Conservation (phyloP, 2,329 filamentous ascomycete genomes). For the Kalaharituber pfeilii region DNA sequence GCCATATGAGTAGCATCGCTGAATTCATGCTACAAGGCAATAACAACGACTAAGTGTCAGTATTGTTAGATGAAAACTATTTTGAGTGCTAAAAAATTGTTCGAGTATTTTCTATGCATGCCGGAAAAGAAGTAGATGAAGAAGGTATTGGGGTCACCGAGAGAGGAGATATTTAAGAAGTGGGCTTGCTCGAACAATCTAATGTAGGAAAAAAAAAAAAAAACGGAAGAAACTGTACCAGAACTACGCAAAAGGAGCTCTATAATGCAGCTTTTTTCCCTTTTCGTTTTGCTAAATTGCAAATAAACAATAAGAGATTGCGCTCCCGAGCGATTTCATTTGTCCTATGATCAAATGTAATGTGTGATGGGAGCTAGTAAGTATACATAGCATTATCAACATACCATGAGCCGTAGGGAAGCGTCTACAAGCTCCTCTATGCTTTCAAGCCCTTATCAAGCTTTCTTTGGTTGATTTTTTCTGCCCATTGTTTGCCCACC, state of each 20-base stretch:
- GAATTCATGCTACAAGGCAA: no score
- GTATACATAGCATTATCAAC: neutral
- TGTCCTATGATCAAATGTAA: neutral
- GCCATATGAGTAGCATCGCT: no score
- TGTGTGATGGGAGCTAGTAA: neutral
- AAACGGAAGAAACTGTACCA: neutral
- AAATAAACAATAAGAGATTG: neutral
- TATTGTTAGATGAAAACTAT: no score
- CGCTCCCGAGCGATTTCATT: neutral
- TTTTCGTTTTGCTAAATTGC: neutral
- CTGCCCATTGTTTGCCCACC: conserved; percentile 76
- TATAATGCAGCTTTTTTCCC: neutral
- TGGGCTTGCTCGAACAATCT: neutral
- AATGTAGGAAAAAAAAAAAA: neutral
- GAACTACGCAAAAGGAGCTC: neutral
- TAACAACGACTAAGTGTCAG: no score
- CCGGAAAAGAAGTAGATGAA: neutral
- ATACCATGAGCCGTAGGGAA: no score
- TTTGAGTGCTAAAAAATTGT: neutral
- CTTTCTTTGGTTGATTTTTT: conserved; percentile 47
- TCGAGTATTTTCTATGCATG: neutral
- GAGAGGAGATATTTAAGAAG: neutral
- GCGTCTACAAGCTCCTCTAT: no score
- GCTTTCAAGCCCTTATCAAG: neutral
- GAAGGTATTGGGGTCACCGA: no score